Evolutionary conservation across 1,284 basidiomycete species (phyloP).

Genomic region (Chondrostereum purpureum): DNA sequence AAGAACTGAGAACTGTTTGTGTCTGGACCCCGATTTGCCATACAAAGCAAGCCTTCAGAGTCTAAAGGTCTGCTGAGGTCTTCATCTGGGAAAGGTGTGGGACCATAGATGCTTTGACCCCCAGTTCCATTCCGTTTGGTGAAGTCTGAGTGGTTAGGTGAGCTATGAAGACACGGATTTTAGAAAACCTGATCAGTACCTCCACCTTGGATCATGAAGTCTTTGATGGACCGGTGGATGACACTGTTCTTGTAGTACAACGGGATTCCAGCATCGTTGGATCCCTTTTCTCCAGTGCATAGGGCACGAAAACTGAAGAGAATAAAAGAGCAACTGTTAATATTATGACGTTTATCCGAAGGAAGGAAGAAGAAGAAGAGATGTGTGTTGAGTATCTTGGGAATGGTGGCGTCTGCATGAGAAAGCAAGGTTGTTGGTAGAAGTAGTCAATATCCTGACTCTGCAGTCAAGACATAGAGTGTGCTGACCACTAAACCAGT

Average conservation of each 20-base stretch:
- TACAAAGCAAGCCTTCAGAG: conserved; percentile 66
- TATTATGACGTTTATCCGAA: no score
- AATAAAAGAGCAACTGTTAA: conserved; percentile 6
- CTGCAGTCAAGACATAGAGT: no score
- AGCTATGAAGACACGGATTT: neutral
- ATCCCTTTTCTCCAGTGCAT: conserved; percentile 83
- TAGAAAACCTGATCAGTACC: conserved; percentile 30
- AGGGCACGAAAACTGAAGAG: conserved; percentile 72
- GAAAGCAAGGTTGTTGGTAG: no score
- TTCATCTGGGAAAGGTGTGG: conserved; percentile 67
- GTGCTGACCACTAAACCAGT: no score
- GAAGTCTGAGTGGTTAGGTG: conserved; percentile 42
- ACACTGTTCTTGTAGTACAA: conserved; percentile 80
- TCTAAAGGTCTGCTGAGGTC: conserved; percentile 65
- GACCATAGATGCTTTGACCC: conserved; percentile 80
- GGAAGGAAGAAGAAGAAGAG: neutral
- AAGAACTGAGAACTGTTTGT: conserved; percentile 85
- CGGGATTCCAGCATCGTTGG: conserved; percentile 54
- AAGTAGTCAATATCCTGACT: no score
- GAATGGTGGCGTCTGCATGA: conserved; percentile 39
- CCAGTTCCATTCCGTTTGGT: conserved; percentile 75
- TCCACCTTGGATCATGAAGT: conserved; percentile 88
- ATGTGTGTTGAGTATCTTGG: conserved; percentile 74
- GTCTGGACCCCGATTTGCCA: conserved; percentile 79
- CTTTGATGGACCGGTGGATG: conserved; percentile 74